Percentiles rank a stretch among this genome's conserved stretches.
phyloP scores from a whole-genome alignment of 2,329 filamentous ascomycete genomes.

The Rhynchosporium agropyri region DNA sequence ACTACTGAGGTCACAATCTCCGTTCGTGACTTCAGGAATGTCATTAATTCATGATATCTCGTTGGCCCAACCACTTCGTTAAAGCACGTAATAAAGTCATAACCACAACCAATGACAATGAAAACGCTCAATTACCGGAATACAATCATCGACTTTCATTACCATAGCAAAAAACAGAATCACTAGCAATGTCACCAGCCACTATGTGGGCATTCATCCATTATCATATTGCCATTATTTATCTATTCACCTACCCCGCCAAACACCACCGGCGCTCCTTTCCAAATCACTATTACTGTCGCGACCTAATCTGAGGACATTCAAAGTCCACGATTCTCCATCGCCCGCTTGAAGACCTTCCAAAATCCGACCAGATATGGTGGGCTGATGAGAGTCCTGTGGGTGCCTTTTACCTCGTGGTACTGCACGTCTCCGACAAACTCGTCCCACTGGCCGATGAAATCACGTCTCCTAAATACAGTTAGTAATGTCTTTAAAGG shows the following conservation, averaged over 20 bases:
- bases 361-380: constrained; percentile 45
- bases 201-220: too few species aligned
- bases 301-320: not conserved
- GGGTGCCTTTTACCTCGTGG: constrained; percentile 45
- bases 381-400: constrained; percentile 47
- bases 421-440: constrained; percentile 41
- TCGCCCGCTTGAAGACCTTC: constrained; percentile 35
- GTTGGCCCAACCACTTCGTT: not conserved
- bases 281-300: not conserved
- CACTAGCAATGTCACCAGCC: too few species aligned
- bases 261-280: too few species aligned
- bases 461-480: constrained; percentile 27
- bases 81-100: not conserved
- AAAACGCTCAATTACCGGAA: not conserved
- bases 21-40: not conserved
- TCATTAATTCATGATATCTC: not conserved
- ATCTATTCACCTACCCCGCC: too few species aligned
- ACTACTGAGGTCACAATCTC: not conserved
- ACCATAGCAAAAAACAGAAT: too few species aligned
- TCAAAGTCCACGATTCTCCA: constrained; percentile 32
- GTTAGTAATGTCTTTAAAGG: not conserved
- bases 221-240: too few species aligned
- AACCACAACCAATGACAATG: not conserved
- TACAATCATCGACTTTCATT: too few species aligned
- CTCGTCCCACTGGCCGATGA: constrained; percentile 44